These are phyloP conservation scores for Gliomastix tumulicola DNA, from an alignment of 2,329 filamentous ascomycete genomes.

Conservation along the genomic window DNA sequence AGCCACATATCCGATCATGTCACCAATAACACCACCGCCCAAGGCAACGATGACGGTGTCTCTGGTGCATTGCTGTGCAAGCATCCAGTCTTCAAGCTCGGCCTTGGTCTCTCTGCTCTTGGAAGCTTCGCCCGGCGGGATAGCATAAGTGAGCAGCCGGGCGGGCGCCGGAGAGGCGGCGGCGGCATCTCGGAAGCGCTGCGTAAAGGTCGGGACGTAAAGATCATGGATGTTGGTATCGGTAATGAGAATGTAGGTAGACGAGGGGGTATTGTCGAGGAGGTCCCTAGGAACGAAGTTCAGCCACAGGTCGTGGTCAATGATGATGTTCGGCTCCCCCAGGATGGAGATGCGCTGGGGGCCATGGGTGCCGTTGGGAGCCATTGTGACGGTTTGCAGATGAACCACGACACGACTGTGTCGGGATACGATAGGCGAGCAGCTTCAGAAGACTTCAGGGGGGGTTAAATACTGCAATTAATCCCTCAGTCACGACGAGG, in stretches of 20 bases:
- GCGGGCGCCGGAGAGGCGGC: constrained; percentile 28
- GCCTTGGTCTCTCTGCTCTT: constrained; percentile 92
- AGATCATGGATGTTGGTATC: constrained; percentile 82
- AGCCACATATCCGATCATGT: constrained; percentile 96
- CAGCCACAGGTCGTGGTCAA: constrained; percentile 87
- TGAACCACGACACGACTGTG: no score
- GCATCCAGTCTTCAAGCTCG: constrained; percentile 96
- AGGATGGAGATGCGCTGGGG: constrained; percentile 70
- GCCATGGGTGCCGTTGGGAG: constrained; percentile 13
- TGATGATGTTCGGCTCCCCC: constrained; percentile 82
- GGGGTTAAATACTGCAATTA: no score
- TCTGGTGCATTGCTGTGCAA: constrained; percentile 83
- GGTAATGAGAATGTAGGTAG: constrained; percentile 93
- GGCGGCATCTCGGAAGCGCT: constrained; percentile 21
- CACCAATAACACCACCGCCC: constrained; percentile 93
- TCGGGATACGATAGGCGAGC: no score
- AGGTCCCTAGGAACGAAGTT: constrained; percentile 77
- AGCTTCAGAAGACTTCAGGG: no score
- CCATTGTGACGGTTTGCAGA: constrained; percentile 12
- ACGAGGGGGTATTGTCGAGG: constrained; percentile 67
- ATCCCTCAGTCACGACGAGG: no score
- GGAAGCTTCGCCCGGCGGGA: constrained; percentile 86
- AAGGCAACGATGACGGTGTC: constrained; percentile 94
- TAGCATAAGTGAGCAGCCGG: constrained; percentile 77
- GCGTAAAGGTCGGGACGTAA: constrained; percentile 73